Percentiles rank a stretch among this genome's conserved stretches.
Conservation (phyloP, 202 grass and related monocot species). For the Eragrostis tef region DNA sequence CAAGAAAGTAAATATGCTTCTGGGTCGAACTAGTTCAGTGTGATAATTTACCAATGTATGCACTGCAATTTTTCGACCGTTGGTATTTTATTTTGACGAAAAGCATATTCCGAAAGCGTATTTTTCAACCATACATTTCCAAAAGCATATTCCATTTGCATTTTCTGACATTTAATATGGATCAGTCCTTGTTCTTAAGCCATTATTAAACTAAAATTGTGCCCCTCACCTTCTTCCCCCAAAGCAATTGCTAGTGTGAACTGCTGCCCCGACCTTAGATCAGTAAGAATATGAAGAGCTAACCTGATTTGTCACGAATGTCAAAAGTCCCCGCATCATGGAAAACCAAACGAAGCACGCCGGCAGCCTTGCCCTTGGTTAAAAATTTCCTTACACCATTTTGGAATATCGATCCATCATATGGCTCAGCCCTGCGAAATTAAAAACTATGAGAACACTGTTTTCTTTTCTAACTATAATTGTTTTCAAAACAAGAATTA, state of each 20-base stretch:
- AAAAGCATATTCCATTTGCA: neutral
- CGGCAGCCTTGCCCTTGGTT: constrained; percentile 83
- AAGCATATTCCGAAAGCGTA: too few relatives aligned
- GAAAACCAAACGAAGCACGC: constrained; percentile 88
- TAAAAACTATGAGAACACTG: constrained; percentile 32
- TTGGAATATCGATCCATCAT: constrained; percentile 69
- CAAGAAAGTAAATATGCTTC: constrained; percentile 19
- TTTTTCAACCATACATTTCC: neutral
- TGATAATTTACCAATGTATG: neutral
- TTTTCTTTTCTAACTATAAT: neutral
- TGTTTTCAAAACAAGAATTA: too few relatives aligned
- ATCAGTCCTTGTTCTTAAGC: constrained; percentile 18
- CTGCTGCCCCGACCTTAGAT: too few relatives aligned
- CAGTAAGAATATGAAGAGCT: neutral
- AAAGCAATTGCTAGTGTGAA: neutral
- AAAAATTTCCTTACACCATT: constrained; percentile 69
- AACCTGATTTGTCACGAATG: constrained; percentile 78
- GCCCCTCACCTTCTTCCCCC: neutral
- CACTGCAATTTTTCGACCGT: neutral
- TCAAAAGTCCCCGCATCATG: constrained; percentile 96
- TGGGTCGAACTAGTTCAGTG: neutral
- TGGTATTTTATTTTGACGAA: constrained; percentile 23
- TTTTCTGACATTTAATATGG: constrained; percentile 3
- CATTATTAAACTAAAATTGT: constrained; percentile 9
- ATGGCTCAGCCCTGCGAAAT: constrained; percentile 53